Conservation (phyloP, 768 basidiomycete genomes). For the Exidia glandulosa region DNA sequence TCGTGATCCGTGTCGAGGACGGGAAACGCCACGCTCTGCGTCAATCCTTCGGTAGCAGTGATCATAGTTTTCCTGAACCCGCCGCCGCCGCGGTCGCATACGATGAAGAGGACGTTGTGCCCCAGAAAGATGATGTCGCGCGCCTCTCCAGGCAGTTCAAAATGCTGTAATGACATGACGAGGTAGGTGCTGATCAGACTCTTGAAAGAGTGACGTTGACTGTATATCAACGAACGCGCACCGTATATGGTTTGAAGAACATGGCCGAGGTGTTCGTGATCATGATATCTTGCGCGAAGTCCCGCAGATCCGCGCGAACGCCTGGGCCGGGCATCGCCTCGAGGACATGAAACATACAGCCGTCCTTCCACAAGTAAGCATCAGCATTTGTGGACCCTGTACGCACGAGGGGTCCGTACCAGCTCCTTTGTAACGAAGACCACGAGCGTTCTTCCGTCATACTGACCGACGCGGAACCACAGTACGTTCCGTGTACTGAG, state of each 20-base stretch:
- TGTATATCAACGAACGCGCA: no score
- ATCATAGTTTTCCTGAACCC: conserved; percentile 38
- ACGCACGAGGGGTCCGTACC: background rate
- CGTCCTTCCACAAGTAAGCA: conserved; percentile 10
- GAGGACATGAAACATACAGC: conserved; percentile 31
- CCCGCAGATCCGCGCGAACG: conserved; percentile 9
- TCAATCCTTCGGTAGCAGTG: conserved; percentile 16
- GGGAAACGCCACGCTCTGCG: conserved; percentile 24
- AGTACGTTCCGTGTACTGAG: conserved; percentile 25
- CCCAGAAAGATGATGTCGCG: conserved; percentile 25
- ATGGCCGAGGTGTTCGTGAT: conserved; percentile 12
- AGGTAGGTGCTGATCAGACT: no score
- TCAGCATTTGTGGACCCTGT: background rate
- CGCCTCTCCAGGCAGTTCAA: conserved; percentile 25
- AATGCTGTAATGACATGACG: conserved; percentile 13
- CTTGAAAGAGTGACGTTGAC: no score
- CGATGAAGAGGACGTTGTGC: conserved; percentile 25
- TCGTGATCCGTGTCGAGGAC: conserved; percentile 14
- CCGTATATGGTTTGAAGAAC: conserved; percentile 31
- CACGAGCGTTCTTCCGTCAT: conserved; percentile 28
- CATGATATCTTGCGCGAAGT: conserved; percentile 3
- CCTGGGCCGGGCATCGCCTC: conserved; percentile 25
- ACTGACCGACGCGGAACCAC: conserved; percentile 30
- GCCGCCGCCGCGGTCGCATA: conserved; percentile 28
- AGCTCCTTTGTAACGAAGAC: conserved; percentile 20